Evolutionary conservation across 1,139 yeast genomes (phyloP), one percentile per base, ranked within the genome.

Genomic region (Yamadazyma aaseri): DNA sequence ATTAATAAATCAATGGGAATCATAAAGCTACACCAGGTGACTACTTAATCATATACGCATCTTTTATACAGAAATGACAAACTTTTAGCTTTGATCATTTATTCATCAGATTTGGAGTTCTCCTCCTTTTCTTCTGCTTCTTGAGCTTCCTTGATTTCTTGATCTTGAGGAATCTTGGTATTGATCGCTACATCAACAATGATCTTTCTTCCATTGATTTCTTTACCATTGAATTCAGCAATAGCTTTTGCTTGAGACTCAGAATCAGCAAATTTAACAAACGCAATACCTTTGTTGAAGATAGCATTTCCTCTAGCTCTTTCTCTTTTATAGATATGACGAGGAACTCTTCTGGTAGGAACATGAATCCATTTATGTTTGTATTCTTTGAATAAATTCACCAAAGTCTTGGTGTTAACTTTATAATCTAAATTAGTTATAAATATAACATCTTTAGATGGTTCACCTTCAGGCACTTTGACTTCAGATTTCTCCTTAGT

Each of bases 221-320:
- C 68, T 37, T 58, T 61, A 29, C 81, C 83, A 42, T 75, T 69
- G 53, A 71, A 76, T 45, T 73, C 65, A 20, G 62, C 65, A 41
- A 78, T 66, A 11, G 78, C 80, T 46, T 58, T 49, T 50, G 63
- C 56, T 53, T 76, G 82, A 28, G 55, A 52, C 42, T 70, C 76
- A 44, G 71, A 73, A 46, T 55, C 55, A 25, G 65, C 52, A 47
- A 79, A 75, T 48, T 70, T 76, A 39, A 77, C 75, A 57, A 79
- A 79, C 3, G 83, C 85, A 57, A 75, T 76, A 31, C 86, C 85
- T 56, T 74, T 76, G 55, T 77, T 77, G 55, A 63, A 73, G 45
- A 72, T 66, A 36, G 61, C 51, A 42, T 63, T 65, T 28, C 67
- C 69, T 36, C 56, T 51, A 20, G 59, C 65, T 44, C 57, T 63